Conservation (phyloP, 2,329 filamentous ascomycete species). For the Claviceps paspali region DNA sequence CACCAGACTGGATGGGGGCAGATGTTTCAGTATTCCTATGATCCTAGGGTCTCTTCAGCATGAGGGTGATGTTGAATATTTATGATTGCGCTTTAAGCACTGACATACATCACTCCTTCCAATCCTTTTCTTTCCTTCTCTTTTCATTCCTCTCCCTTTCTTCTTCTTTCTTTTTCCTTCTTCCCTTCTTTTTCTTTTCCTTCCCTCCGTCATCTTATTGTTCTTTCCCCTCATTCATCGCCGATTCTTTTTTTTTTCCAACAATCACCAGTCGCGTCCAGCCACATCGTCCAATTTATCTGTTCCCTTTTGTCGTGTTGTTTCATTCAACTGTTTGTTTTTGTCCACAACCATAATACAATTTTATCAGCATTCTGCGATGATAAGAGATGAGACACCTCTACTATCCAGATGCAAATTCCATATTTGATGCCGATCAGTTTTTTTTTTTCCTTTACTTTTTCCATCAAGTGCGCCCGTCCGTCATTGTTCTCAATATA, state of each 20-base stretch:
- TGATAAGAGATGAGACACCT: background rate
- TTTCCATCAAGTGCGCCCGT: too few relatives aligned
- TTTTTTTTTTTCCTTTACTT: background rate
- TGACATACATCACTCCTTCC: background rate
- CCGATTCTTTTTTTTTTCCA: background rate
- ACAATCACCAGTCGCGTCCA: background rate
- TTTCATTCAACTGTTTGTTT: too few relatives aligned
- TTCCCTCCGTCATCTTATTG: background rate
- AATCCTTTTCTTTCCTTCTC: background rate
- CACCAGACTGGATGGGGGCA: constrained; percentile 2
- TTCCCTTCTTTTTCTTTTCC: background rate
- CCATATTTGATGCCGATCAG: background rate
- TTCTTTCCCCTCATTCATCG: background rate
- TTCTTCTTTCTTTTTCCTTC: background rate
- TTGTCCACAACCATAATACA: background rate
- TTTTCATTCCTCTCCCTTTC: background rate
- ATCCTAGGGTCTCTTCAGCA: constrained; percentile 2
- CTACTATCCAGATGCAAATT: background rate
- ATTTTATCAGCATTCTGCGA: background rate
- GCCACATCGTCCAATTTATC: background rate
- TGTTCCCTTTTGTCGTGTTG: background rate
- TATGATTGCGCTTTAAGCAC: too few relatives aligned
- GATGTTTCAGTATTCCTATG: constrained; percentile 4
- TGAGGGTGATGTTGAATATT: background rate
- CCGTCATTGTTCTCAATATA: too few relatives aligned